Conservation (phyloP, 2,329 filamentous ascomycete genomes). For the Ophiostoma triangulosporum region DNA sequence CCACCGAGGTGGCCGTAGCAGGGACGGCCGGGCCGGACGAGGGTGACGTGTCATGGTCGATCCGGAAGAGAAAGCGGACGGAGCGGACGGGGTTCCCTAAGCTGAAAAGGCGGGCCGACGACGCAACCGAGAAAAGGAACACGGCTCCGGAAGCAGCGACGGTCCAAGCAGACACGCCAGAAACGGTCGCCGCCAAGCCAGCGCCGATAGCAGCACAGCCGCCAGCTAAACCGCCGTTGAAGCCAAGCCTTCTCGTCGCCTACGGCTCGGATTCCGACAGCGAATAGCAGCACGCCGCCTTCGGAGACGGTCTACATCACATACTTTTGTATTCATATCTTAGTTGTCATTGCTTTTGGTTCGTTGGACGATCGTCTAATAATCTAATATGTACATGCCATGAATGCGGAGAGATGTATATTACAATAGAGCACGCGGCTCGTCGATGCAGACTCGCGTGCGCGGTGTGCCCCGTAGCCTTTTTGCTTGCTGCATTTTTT, state of each 20-base stretch:
- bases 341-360: not conserved
- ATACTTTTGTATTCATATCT: not conserved
- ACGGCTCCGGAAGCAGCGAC: slow-evolving; percentile 9
- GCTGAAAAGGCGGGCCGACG: slow-evolving; percentile 6
- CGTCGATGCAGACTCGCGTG: too few relatives aligned
- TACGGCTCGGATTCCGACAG: slow-evolving; percentile 46
- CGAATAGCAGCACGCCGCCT: slow-evolving; percentile 9
- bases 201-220: not conserved
- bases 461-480: too few relatives aligned
- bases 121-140: slow-evolving; percentile 16
- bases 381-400: not conserved
- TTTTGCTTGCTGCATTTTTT: too few relatives aligned
- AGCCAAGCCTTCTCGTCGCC: slow-evolving; percentile 31
- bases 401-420: not conserved
- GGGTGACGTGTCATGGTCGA: slow-evolving; percentile 4
- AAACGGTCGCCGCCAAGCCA: not conserved
- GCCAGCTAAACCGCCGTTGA: slow-evolving; percentile 9
- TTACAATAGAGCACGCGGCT: not conserved
- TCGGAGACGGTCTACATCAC: too few relatives aligned
- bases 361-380: not conserved
- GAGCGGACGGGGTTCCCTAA: not conserved
- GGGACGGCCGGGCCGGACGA: not conserved
- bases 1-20: not conserved
- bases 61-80: slow-evolving; percentile 13
- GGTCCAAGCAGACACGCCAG: not conserved